Conservation (phyloP, 108 stramenopile species). For the Nitzschia sp. region DNA sequence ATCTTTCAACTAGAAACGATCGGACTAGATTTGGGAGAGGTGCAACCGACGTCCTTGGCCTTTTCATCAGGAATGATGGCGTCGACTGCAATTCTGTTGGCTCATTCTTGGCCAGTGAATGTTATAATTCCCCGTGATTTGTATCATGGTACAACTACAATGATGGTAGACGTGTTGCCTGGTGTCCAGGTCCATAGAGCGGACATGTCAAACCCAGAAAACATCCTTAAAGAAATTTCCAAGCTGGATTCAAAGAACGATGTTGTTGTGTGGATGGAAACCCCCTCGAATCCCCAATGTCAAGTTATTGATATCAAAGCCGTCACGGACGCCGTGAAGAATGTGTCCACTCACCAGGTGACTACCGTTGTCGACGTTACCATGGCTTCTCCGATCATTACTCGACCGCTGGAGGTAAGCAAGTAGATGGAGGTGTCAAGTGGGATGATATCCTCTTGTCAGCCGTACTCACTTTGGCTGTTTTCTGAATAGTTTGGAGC, state of each 20-base stretch:
- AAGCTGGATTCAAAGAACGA: slow-evolving; percentile 10
- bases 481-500: slow-evolving; percentile 48
- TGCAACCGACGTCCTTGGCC: slow-evolving; percentile 41
- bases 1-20: slow-evolving; percentile 60
- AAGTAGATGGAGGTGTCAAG: no score
- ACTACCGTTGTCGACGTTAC: slow-evolving; percentile 88
- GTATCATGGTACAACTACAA: slow-evolving; percentile 85
- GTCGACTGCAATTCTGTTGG: slow-evolving; percentile 66
- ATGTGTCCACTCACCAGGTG: slow-evolving; percentile 1
- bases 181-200: slow-evolving; percentile 47
- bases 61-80: slow-evolving; percentile 93
- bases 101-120: slow-evolving; percentile 59
- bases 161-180: slow-evolving; percentile 53
- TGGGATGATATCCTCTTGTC: no score
- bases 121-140: slow-evolving; percentile 73
- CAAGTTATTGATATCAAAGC: slow-evolving; percentile 75
- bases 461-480: no score
- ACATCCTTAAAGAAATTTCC: slow-evolving; percentile 31
- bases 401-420: slow-evolving; percentile 63
- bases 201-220: slow-evolving; percentile 52
- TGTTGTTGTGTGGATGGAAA: slow-evolving; percentile 90
- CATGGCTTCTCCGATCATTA: slow-evolving; percentile 81
- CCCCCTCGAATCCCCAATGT: slow-evolving; percentile 85
- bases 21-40: not conserved
- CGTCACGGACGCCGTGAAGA: slow-evolving; percentile 44